Evolutionary conservation across 331 rosid genomes (phyloP).

Genomic region (Dryas integrifolia): DNA sequence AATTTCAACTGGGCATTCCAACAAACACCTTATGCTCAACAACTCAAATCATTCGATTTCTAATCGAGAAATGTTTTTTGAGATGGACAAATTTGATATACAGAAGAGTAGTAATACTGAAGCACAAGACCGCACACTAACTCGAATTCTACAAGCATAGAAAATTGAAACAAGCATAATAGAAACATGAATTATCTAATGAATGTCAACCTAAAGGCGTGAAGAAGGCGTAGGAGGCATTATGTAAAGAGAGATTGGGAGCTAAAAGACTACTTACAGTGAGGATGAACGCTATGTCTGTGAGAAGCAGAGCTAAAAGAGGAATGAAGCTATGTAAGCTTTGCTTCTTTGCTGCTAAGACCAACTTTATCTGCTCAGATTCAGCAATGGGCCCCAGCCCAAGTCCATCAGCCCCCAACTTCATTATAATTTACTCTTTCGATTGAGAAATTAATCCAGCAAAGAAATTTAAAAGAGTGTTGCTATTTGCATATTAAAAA

Average conservation of each 20-base stretch:
- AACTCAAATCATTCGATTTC: neutral
- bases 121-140: neutral
- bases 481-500: too few relatives aligned
- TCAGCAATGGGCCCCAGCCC: neutral
- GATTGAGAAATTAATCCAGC: too few relatives aligned
- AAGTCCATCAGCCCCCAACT: too few relatives aligned
- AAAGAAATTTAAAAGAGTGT: too few relatives aligned
- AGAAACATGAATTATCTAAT: neutral
- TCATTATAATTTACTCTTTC: too few relatives aligned
- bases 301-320: neutral
- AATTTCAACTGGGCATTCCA: conserved; percentile 10
- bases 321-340: neutral
- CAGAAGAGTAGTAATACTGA: neutral
- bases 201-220: neutral
- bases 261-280: neutral
- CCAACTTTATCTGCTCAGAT: neutral
- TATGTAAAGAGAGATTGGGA: neutral
- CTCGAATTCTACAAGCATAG: neutral
- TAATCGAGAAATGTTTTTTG: neutral
- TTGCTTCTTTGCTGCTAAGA: neutral
- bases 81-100: neutral
- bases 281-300: neutral
- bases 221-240: neutral
- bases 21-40: neutral
- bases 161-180: too few relatives aligned